Base-by-base conservation (phyloP, 257 asterid genomes). In the Rehmannia glutinosa region DNA sequence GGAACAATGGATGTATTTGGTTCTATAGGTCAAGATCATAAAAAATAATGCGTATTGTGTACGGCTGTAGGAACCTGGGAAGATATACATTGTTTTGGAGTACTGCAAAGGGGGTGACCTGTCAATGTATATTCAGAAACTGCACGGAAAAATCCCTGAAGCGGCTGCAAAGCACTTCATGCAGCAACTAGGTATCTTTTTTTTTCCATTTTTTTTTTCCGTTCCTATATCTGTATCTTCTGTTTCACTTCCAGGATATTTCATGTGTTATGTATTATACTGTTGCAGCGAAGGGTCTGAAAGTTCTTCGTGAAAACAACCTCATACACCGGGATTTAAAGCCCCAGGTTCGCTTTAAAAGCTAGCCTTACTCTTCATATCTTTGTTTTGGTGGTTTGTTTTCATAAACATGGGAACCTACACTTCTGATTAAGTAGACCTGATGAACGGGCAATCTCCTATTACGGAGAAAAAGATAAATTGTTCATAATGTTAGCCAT, bases 71-170 rank as follows among this genome's bases (percentile, higher is more conserved):
- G 99, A 93, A 74, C 57, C 88, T 60, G 99, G 95, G 46, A 90
- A 85, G 74, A 84, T 93, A 42, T 91, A 88, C 73, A 90, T 93
- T 69, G 73, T 93, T 76, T 75, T 93, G 81, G 99, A 93, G 73
- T 88, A 78, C 80, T 93, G 99, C 80, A 86, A 77, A 84, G 99
- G 99, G 45, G 99, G 99, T 62, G 99, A 93, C 73, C 95, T 93
- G 53, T 90, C 95, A 0, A 74, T 79, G 71, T 85, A 79, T 75
- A 80, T 93, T 66, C 97, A 88, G 62, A 77, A 78, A 69, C 85
- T 69, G 42, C 89, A 81, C 66, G 96, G 97, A 68, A 84, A 69
- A 80, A 83, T 93, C 57, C 82, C 91, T 41, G 99, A 90, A 81
- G 87, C 87, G 69, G 82, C 91, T 55, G 91, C 99, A 35, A 93